Conservation (phyloP, 1,139 yeast genomes). For the Hansenula sp. region DNA sequence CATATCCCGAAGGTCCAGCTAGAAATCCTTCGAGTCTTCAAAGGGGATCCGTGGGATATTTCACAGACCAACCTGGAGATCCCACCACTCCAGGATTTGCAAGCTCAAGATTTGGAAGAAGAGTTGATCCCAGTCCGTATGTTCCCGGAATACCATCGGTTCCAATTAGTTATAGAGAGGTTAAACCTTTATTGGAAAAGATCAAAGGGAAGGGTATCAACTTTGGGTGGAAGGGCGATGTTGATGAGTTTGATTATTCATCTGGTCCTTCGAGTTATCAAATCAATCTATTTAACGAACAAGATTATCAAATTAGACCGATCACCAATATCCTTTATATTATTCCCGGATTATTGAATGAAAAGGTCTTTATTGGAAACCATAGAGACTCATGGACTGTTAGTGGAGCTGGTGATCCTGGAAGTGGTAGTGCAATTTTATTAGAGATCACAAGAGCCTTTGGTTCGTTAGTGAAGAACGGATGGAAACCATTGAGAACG, state of each 20-base stretch:
- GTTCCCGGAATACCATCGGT: conserved; percentile 40
- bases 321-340: conserved; percentile 40
- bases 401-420: conserved; percentile 43
- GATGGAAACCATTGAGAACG: conserved; percentile 54
- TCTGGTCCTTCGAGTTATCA: conserved; percentile 34
- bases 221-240: conserved; percentile 33
- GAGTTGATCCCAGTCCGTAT: conserved; percentile 36
- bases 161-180: conserved; percentile 36
- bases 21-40: conserved; percentile 41
- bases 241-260: conserved; percentile 31
- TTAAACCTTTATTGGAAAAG: conserved; percentile 31
- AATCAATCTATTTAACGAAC: conserved; percentile 28
- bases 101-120: conserved; percentile 28
- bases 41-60: conserved; percentile 55
- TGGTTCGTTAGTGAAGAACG: conserved; percentile 32
- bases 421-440: conserved; percentile 39
- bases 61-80: conserved; percentile 65
- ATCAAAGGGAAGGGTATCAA: conserved; percentile 29
- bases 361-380: conserved; percentile 44
- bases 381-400: conserved; percentile 41
- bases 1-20: conserved; percentile 45
- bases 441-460: conserved; percentile 44
- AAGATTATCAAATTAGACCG: conserved; percentile 32
- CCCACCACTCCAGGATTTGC: conserved; percentile 64
- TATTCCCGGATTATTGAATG: conserved; percentile 47